Base-by-base conservation (phyloP, 192 early-diverging fungal genomes). In the Coemansia sp. region DNA sequence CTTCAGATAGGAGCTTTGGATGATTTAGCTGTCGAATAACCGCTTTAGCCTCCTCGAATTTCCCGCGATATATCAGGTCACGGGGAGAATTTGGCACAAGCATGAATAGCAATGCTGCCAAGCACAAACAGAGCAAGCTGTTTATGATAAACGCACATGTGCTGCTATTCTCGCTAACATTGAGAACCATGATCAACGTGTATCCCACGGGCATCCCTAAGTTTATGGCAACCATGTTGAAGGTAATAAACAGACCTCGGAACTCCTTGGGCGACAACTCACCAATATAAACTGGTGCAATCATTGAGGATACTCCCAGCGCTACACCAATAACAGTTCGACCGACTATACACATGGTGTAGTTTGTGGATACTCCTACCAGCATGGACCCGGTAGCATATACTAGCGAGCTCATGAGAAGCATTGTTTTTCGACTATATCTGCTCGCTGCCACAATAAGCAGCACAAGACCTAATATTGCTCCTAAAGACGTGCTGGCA, bases 41-140 rank as follows among this genome's bases (percentile, higher is more conserved):
- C 6, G 34, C 20, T 8, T 65, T 66, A 22, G 75, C 75, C 29
- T 77, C 52, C 6, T 71, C 43, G 16, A 66, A 0, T 29, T 55
- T 39, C 10, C 70, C 65, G 22, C 64, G 69, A 39, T 34, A 72
- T 7, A 77, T 70, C 11, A 77, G 75, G 47, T 77, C 75, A 4
- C 75, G 75, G 29, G 75, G 75, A 18, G 75, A 77, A 22, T 77
- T 71, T 20, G 75, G 75, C 3, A 77, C 75, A 49, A 71, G 50
- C 3, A 64, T 16, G 13, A 60, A 34, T 10, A 77, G 22, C 39
- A 72, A 36, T 3, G 63, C 31, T 8, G 58, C 68, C 13, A 71
- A 16, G 7, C 29, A 31, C 38, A 77, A 31, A 27, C 69, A 71
- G 10, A 72, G 44, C 10, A 50, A 29, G 9, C 64, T 61, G 43